Conservation (phyloP, 768 basidiomycete species). For the Aureoboletus auriporus region DNA sequence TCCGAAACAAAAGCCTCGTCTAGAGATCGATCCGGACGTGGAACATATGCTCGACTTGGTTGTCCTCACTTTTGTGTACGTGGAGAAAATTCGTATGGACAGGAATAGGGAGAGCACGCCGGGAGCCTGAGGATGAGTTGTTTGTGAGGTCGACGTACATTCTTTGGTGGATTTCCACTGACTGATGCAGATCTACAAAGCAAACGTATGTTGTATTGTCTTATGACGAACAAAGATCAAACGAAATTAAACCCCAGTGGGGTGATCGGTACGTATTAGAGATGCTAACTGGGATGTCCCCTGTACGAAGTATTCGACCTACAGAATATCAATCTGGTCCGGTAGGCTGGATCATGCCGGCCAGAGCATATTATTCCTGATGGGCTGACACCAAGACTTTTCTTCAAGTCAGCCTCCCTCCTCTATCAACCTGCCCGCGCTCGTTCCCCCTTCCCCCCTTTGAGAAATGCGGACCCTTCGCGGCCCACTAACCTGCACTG, state of each 20-base stretch:
- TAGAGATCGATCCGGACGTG: slow-evolving; percentile 17
- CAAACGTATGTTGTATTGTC: slow-evolving; percentile 5
- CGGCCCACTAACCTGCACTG: slow-evolving; percentile 21
- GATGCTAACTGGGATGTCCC: neutral
- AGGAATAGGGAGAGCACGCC: slow-evolving; percentile 10
- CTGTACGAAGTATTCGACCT: no score
- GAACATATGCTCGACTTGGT: slow-evolving; percentile 26
- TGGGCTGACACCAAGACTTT: slow-evolving; percentile 11
- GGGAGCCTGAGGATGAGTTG: neutral
- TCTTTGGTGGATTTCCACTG: neutral
- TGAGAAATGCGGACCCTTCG: slow-evolving; percentile 16
- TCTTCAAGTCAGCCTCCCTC: slow-evolving; percentile 21
- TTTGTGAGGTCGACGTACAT: neutral
- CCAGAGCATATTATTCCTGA: neutral
- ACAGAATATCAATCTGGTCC: slow-evolving; percentile 14
- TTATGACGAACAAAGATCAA: slow-evolving; percentile 8
- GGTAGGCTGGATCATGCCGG: slow-evolving; percentile 1
- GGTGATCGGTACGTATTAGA: neutral
- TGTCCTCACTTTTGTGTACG: slow-evolving; percentile 29
- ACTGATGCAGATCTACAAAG: neutral
- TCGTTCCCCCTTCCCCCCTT: neutral
- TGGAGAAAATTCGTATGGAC: slow-evolving; percentile 29
- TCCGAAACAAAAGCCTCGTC: slow-evolving; percentile 12
- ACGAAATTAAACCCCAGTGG: neutral
- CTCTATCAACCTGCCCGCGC: neutral